Evolutionary conservation across 73 alveolate species (phyloP).

Genomic region (Durusdinium trenchii): DNA sequence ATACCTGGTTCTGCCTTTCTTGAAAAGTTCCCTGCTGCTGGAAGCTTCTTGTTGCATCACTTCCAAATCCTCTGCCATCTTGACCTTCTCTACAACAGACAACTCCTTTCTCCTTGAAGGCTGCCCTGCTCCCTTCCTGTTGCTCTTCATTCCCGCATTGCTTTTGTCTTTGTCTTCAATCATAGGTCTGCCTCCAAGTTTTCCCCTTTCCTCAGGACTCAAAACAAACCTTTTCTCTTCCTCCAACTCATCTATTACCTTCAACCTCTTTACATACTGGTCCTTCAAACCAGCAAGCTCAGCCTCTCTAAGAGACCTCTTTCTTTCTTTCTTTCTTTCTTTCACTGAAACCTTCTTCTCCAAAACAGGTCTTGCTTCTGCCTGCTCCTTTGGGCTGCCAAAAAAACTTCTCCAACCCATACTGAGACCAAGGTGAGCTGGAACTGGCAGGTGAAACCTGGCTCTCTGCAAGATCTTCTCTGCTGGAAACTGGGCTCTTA

Average conservation of each 20-base stretch:
- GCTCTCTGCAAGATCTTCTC: too few relatives aligned
- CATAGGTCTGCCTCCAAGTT: not conserved
- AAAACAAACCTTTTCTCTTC: not conserved
- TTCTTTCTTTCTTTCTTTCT: too few relatives aligned
- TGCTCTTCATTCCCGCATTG: not conserved
- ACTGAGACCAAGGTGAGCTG: too few relatives aligned
- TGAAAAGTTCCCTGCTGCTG: not conserved
- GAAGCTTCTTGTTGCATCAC: not conserved
- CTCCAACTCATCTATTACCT: not conserved
- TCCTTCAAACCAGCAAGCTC: too few relatives aligned
- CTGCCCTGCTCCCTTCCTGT: not conserved
- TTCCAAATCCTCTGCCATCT: not conserved
- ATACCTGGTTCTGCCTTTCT: not conserved
- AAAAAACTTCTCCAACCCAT: not conserved
- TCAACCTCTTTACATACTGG: too few relatives aligned
- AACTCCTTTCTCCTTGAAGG: not conserved
- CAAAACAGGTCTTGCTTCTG: not conserved
- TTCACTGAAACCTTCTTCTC: too few relatives aligned
- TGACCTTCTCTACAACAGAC: not conserved
- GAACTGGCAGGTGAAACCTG: too few relatives aligned
- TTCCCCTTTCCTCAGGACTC: not conserved
- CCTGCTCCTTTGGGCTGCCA: not conserved
- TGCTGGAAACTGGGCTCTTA: too few relatives aligned
- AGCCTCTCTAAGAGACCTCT: too few relatives aligned
- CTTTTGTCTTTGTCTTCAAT: not conserved